phyloP scores from a whole-genome alignment of 1,284 basidiomycete species.

The Fistulinella cinereoalba region DNA sequence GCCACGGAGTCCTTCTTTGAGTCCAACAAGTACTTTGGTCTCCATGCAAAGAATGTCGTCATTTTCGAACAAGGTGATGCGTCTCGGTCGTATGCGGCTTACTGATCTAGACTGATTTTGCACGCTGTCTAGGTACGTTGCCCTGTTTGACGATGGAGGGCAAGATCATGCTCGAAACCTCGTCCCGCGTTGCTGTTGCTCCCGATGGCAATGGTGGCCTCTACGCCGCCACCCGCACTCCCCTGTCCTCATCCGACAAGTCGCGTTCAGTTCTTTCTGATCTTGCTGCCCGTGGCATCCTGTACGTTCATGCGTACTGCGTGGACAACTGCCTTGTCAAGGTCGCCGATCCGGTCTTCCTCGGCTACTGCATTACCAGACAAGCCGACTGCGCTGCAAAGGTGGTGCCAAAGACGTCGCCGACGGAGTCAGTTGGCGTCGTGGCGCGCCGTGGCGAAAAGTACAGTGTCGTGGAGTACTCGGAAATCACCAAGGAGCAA shows the following conservation, averaged over 20 bases:
- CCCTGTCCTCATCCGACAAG: conserved; percentile 60
- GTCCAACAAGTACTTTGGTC: conserved; percentile 80
- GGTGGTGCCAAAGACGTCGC: conserved; percentile 87
- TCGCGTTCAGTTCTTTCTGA: conserved; percentile 82
- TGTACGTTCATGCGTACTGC: conserved; percentile 93
- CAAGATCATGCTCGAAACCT: conserved; percentile 85
- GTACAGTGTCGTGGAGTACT: conserved; percentile 96
- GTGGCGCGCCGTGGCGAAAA: conserved; percentile 81
- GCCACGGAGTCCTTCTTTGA: conserved; percentile 88
- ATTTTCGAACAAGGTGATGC: conserved; percentile 93
- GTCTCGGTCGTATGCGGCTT: background rate
- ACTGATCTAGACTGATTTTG: conserved; percentile 2
- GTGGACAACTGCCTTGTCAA: conserved; percentile 99
- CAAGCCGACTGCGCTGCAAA: conserved; percentile 91
- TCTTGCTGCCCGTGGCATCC: conserved; percentile 72
- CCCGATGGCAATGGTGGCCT: conserved; percentile 98
- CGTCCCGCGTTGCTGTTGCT: conserved; percentile 82
- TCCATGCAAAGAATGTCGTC: conserved; percentile 77
- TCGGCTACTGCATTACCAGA: conserved; percentile 89
- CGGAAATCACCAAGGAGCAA: conserved; percentile 88
- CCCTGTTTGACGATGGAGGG: conserved; percentile 95
- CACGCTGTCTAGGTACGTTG: conserved; percentile 69
- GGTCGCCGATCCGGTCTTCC: conserved; percentile 95
- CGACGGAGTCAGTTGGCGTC: conserved; percentile 94
- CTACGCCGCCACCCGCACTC: conserved; percentile 87